These are phyloP conservation scores for Gynochthodes officinalis DNA, from an alignment of 257 asterid species.

Conservation along the genomic window DNA sequence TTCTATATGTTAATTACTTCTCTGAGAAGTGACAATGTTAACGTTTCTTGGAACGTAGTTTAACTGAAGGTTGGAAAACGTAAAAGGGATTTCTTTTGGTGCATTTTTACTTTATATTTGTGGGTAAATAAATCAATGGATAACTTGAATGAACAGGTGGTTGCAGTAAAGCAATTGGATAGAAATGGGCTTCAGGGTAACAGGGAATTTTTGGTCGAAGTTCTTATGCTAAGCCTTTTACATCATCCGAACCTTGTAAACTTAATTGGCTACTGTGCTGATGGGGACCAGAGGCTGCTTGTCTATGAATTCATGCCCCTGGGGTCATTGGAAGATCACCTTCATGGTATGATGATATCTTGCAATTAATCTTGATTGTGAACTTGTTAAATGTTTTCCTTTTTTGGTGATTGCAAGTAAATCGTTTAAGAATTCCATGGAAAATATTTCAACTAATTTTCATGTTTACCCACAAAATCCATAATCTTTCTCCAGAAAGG, in stretches of 20 bases:
- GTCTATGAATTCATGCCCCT: constrained; percentile 97
- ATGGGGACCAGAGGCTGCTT: constrained; percentile 98
- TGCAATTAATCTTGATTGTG: constrained; percentile 1
- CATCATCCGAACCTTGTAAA: constrained; percentile 94
- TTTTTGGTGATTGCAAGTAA: not conserved
- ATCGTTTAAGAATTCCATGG: not conserved
- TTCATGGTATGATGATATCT: constrained; percentile 58
- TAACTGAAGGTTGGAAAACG: not conserved
- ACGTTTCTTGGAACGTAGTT: not conserved
- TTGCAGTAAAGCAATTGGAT: constrained; percentile 95
- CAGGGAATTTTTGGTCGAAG: constrained; percentile 94
- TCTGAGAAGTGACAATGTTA: not conserved
- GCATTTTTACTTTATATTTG: not conserved
- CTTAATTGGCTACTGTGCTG: constrained; percentile 95
- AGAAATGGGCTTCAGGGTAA: constrained; percentile 99
- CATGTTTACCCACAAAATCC: not conserved
- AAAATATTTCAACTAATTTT: not conserved
- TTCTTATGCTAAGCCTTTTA: constrained; percentile 96
- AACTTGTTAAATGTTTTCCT: not conserved
- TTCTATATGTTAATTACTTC: too few relatives aligned
- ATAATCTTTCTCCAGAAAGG: not conserved
- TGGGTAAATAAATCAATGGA: not conserved
- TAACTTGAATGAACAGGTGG: constrained; percentile 51
- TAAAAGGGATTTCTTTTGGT: not conserved
- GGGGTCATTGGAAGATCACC: constrained; percentile 97